phyloP scores from a whole-genome alignment of 2,329 filamentous ascomycete genomes.

The Dothideomycetes sp. region DNA sequence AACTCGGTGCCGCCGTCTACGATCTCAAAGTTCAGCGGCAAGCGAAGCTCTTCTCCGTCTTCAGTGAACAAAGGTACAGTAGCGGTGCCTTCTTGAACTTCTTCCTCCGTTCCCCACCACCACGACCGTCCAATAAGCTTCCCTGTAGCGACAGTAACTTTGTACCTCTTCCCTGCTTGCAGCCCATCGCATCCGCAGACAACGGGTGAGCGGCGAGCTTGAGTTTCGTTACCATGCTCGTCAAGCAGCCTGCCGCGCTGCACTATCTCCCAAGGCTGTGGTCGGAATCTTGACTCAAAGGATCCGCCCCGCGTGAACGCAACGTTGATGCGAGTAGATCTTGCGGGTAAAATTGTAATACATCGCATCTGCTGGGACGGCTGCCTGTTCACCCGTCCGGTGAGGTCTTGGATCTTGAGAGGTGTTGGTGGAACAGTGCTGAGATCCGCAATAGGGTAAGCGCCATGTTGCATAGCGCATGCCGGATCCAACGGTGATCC shows the following conservation, averaged over 20 bases:
- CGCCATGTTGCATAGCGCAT: background rate
- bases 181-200: conserved; percentile 2
- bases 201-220: background rate
- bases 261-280: background rate
- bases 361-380: background rate
- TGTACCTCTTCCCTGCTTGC: background rate
- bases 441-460: background rate
- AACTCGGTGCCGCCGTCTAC: background rate
- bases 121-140: background rate
- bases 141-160: background rate
- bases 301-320: background rate
- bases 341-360: background rate
- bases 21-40: background rate
- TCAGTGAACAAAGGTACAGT: background rate
- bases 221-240: background rate
- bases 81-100: background rate
- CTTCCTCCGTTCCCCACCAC: background rate
- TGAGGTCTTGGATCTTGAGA: background rate
- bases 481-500: background rate
- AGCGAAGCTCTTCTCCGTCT: background rate
- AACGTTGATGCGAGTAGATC: background rate
- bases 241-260: background rate
- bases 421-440: background rate
- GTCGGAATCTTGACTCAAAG: background rate
- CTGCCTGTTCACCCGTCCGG: background rate